Evolutionary conservation across 2,329 filamentous ascomycete species (phyloP), one percentile per base, ranked within the genome.

Genomic region (Ampelomyces quisqualis): DNA sequence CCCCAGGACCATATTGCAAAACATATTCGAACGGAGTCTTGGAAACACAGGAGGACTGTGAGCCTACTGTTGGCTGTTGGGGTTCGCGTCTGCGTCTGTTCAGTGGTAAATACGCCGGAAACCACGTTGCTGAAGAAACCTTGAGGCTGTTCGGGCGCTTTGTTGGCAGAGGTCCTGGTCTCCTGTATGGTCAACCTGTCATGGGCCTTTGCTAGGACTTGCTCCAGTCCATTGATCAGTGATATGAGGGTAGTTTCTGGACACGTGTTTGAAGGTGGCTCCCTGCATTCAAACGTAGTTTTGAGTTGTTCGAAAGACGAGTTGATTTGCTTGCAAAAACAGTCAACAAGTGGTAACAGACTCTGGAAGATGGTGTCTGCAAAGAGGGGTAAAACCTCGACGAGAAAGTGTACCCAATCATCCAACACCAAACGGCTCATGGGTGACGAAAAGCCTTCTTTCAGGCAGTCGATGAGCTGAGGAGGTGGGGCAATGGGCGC

Each of bases 1-100:
- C 79, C 88, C 91, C 93, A 98, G 0, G 88, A 87, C 93, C 94
- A 98, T 37, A 98, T 95, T 9, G 77, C 82, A 64, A 95, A 94
- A 67, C 90, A 95, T 34, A 95, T 87, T 17, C 89, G 82, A 43
- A 97, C 88, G 1, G 90, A 89, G 65, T 98, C 94, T 67, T 97
- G 91, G 64, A 98, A 95, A 8, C 90, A 94, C n/a, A 98, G 76
- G 29, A 96, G 77, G 14, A 98, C 91, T 0, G 93, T 97, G 15
- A 98, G 76, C 31, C 91, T 82, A 57, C 93, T 91, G 60, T 97
- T 98, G 7, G 90, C 90, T n/a, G 88, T 90, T 6, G 85, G 82
- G 44, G 84, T 89, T 34, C 90, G 83, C n/a, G 82, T 78, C 46
- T 90, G 86, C 2, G 79, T 82, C 1, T 80, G 76, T 44, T 96